Percentiles rank a stretch among this genome's conserved stretches.
Evolutionary conservation across 495 filamentous ascomycete species (phyloP).

Genomic region (Podospora didyma): DNA sequence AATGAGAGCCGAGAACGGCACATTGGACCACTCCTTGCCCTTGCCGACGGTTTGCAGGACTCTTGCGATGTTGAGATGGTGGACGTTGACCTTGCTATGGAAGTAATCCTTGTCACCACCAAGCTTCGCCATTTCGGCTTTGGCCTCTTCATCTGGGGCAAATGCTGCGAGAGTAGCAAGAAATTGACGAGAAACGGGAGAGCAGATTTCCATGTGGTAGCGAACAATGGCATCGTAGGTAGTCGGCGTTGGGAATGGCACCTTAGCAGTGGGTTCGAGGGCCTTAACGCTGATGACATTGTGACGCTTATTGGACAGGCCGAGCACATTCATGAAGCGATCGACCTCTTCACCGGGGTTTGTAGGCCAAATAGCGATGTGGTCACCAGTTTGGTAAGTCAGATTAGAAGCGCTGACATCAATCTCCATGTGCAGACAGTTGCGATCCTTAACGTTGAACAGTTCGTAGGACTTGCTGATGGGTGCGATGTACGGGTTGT

Average conservation of each 20-base stretch:
- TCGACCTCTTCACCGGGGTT: slow-evolving; percentile 93
- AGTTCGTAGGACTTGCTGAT: slow-evolving; percentile 86
- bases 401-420: slow-evolving; percentile 83
- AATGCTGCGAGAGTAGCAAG: slow-evolving; percentile 83
- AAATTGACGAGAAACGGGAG: slow-evolving; percentile 94
- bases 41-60: slow-evolving; percentile 70
- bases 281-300: slow-evolving; percentile 86
- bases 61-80: slow-evolving; percentile 87
- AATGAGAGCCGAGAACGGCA: slow-evolving; percentile 93
- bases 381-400: slow-evolving; percentile 92
- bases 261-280: slow-evolving; percentile 92
- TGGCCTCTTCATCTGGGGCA: slow-evolving; percentile 76
- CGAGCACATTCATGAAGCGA: slow-evolving; percentile 77
- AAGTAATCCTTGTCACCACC: slow-evolving; percentile 96
- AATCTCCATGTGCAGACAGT: slow-evolving; percentile 97
- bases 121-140: slow-evolving; percentile 81
- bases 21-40: slow-evolving; percentile 68
- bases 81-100: slow-evolving; percentile 75
- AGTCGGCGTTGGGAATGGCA: slow-evolving; percentile 95
- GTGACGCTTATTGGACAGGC: slow-evolving; percentile 70
- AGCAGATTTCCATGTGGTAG: slow-evolving; percentile 97
- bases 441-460: slow-evolving; percentile 87
- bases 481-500: slow-evolving; percentile 96
- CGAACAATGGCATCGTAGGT: slow-evolving; percentile 92
- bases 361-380: slow-evolving; percentile 96